Base-by-base conservation (phyloP, 805 yeast species). In the Cyberlindnera suaveolens region DNA sequence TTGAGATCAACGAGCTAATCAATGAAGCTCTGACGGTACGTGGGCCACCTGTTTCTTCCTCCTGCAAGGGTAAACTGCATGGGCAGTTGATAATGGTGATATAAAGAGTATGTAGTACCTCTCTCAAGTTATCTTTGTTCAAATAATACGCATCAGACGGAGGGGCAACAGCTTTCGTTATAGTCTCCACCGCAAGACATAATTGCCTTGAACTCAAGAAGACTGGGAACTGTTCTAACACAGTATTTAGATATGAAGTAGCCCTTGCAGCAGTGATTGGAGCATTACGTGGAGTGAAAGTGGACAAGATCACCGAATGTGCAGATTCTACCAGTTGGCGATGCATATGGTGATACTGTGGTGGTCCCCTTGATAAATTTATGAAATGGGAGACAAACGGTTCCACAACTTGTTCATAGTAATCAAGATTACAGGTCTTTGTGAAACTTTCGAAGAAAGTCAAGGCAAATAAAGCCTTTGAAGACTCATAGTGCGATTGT, bases 251-350 rank as follows among this genome's bases (percentile, higher is more conserved):
- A 51, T 82, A 82, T 8, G 56, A 54, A 2, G 63, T 48, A 4
- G 68, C 59, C 9, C 53, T 51, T 1, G 45, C 34, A 7, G 58
- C 53, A 6, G 47, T 48, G n/a, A 48, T 54, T 15, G 36, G 48
- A 2, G 64, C 45, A 39, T 51, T 53, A 18, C 34, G 44, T 14
- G 54, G 56, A 8, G 56, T 43, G 27, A 51, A 54, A 16, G 66
- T 63, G 5, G 69, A 59, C 23, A 77, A 54, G 55, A 72, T 63
- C 1, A 81, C 82, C 0, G 88, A 78, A 56, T 84, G 91, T 1
- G 80, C 68, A 0, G 82, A 75, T 54, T 84, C 91, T 10, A 80
- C 60, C 5, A 78, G 50, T 2, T 64, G 58, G 23, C 61, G 53
- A 38, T 51, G 56, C 4, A 20, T 14, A 32, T 31, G 36, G 38